A percentile compares a stretch with the other conserved stretches of the same genome.
These are phyloP conservation scores for Citrus trifoliata DNA, from an alignment of 345 rosid genomes.

Conservation along the genomic window DNA sequence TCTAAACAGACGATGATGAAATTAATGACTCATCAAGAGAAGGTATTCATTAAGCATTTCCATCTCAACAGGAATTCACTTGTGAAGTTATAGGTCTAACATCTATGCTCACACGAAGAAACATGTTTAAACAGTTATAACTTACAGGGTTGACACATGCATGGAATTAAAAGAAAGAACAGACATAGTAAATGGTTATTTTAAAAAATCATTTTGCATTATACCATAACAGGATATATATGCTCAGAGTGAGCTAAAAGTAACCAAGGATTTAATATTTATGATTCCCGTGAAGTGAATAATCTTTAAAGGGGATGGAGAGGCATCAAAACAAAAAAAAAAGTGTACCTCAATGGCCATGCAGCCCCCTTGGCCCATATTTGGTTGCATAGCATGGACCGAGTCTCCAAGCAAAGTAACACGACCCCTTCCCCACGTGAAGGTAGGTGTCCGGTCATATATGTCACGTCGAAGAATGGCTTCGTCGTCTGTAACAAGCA, in stretches of 20 bases:
- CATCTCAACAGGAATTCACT: not conserved
- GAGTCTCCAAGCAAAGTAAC: slow-evolving; percentile 96
- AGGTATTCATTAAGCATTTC: not conserved
- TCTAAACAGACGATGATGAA: too few relatives aligned
- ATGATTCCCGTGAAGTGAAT: not conserved
- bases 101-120: not conserved
- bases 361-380: slow-evolving; percentile 95
- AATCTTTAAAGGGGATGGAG: not conserved
- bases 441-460: slow-evolving; percentile 63
- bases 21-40: not conserved
- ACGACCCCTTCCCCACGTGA: slow-evolving; percentile 87
- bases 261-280: not conserved
- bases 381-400: slow-evolving; percentile 95
- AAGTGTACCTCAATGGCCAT: slow-evolving; percentile 90
- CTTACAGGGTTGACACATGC: not conserved
- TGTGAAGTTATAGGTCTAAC: not conserved
- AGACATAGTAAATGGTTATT: not conserved
- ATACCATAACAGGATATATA: not conserved
- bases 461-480: slow-evolving; percentile 85
- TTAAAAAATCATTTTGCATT: not conserved
- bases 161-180: not conserved
- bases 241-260: not conserved
- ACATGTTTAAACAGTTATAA: not conserved
- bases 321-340: not conserved
- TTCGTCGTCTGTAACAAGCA: slow-evolving; percentile 73